These are phyloP conservation scores for Geranium rotundifolium DNA, from an alignment of 345 rosid genomes.

Conservation along the genomic window DNA sequence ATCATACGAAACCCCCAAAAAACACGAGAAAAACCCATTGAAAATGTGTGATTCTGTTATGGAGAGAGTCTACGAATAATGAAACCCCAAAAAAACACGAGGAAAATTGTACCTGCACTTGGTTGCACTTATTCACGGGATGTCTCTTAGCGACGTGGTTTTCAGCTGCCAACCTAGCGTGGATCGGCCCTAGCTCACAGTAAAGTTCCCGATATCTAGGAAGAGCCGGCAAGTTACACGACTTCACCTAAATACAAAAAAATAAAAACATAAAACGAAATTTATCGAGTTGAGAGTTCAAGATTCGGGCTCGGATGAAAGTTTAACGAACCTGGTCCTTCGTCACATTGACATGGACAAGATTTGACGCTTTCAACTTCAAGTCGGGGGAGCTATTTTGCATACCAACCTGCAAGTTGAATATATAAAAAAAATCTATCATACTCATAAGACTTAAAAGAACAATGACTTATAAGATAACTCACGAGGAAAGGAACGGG, in stretches of 20 bases:
- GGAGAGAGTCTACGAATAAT: no score
- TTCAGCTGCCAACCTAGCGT: slow-evolving; percentile 48
- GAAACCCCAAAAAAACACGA: no score
- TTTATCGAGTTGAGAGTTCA: neutral
- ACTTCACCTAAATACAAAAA: slow-evolving; percentile 34
- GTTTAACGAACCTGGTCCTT: slow-evolving; percentile 57
- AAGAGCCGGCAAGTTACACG: slow-evolving; percentile 43
- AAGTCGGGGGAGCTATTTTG: slow-evolving; percentile 65
- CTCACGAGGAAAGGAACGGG: slow-evolving; percentile 98
- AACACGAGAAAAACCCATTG: no score
- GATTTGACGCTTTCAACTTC: slow-evolving; percentile 69
- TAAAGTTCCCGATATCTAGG: slow-evolving; percentile 67
- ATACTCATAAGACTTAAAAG: no score
- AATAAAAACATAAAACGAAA: neutral
- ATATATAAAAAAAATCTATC: neutral
- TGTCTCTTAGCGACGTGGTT: slow-evolving; percentile 47
- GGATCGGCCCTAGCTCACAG: slow-evolving; percentile 63
- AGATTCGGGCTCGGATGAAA: neutral
- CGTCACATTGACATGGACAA: slow-evolving; percentile 60
- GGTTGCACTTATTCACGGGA: slow-evolving; percentile 77
- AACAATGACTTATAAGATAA: neutral
- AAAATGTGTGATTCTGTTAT: no score
- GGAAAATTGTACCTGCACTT: slow-evolving; percentile 50
- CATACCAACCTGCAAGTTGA: slow-evolving; percentile 57
- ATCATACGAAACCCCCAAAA: no score